phyloP scores from a whole-genome alignment of 495 filamentous ascomycete species.

The Apodospora peruviana region DNA sequence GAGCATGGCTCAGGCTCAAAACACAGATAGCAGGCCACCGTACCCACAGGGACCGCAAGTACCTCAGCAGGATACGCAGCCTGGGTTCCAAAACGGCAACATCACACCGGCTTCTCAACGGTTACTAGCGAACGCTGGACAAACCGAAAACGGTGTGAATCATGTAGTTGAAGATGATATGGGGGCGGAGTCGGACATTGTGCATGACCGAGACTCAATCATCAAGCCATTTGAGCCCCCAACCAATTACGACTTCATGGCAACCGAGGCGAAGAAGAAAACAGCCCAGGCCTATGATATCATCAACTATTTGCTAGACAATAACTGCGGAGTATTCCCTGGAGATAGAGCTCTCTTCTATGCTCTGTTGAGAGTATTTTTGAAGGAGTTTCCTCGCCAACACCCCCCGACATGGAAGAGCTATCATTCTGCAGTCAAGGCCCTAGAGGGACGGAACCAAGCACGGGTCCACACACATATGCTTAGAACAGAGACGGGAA shows the following conservation, averaged over 20 bases:
- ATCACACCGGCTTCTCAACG: too few species aligned
- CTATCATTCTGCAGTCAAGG: constrained; percentile 44
- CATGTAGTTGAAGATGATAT: too few species aligned
- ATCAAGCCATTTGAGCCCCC: constrained; percentile 17
- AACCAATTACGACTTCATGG: constrained; percentile 17
- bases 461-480: constrained; percentile 25
- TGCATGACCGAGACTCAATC: not conserved
- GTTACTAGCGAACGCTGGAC: too few species aligned
- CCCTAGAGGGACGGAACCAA: constrained; percentile 16
- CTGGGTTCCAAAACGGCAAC: too few species aligned
- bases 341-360: constrained; percentile 66
- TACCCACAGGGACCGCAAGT: too few species aligned
- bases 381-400: constrained; percentile 37
- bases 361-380: constrained; percentile 60
- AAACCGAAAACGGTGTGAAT: too few species aligned
- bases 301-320: constrained; percentile 62
- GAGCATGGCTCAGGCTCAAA: too few species aligned
- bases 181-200: too few species aligned
- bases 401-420: constrained; percentile 29
- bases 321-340: constrained; percentile 67
- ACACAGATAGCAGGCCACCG: too few species aligned
- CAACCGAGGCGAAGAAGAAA: constrained; percentile 20
- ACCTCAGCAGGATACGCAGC: too few species aligned
- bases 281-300: constrained; percentile 47
- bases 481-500: constrained; percentile 21